These are phyloP conservation scores for Colletotrichum echinochloae DNA, from an alignment of 2,329 filamentous ascomycete species.

Conservation along the genomic window DNA sequence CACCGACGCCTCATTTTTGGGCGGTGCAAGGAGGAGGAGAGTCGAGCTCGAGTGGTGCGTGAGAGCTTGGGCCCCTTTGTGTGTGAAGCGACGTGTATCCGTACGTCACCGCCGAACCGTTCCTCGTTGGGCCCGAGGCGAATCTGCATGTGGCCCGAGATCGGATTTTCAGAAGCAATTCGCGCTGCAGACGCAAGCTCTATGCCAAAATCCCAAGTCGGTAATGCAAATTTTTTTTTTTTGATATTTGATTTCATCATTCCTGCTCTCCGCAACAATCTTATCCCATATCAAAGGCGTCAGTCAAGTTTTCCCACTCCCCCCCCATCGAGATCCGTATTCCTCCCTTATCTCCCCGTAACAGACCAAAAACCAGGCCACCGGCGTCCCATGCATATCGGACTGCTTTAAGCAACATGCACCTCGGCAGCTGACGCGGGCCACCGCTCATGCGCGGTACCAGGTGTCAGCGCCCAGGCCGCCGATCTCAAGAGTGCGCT, in stretches of 20 bases:
- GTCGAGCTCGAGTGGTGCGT: slow-evolving; percentile 11
- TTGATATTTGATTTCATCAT: neutral
- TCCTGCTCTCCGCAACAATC: neutral
- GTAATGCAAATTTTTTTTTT: neutral
- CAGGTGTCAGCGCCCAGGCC: slow-evolving; percentile 33
- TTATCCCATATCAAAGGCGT: neutral
- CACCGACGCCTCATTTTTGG: slow-evolving; percentile 19
- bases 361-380: neutral
- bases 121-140: neutral
- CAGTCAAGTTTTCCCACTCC: neutral
- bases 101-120: slow-evolving; percentile 7
- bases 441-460: slow-evolving; percentile 6
- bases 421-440: slow-evolving; percentile 32
- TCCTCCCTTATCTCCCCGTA: neutral
- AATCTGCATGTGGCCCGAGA: neutral
- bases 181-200: neutral
- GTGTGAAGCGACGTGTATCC: too few relatives aligned
- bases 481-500: slow-evolving; percentile 27
- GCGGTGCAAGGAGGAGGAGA: slow-evolving; percentile 24
- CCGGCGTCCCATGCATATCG: slow-evolving; percentile 2
- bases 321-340: slow-evolving; percentile 10
- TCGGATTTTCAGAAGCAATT: neutral
- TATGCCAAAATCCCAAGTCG: neutral
- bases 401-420: slow-evolving; percentile 2
- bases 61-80: slow-evolving; percentile 22